Base-by-base conservation (phyloP, 148 eudicot species). In the Nepenthes gracilis region DNA sequence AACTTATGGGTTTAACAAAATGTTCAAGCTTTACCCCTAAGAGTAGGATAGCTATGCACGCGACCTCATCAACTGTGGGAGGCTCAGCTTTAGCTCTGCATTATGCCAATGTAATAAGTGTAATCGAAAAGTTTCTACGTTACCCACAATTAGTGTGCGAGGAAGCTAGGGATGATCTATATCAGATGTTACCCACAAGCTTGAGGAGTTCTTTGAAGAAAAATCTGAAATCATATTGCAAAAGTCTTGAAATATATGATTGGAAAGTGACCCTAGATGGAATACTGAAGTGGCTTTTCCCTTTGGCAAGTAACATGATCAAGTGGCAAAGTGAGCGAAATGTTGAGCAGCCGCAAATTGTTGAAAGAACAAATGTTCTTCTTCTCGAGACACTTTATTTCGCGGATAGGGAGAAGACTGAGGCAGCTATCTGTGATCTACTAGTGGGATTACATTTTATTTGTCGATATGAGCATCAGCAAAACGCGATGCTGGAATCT, bases 301-400 rank as follows among this genome's bases (percentile, higher is more conserved):
- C 95, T 4, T 37, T 93, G 47, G 99, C 99, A 9, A 95, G 86
- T 61, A 89, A 89, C 72, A 93, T 78, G 95, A 84, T 93, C 64
- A 75, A 84, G 77, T 93, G 99, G 99, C 99, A 93, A 72, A 86
- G 81, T 57, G 99, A 93, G 71, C 73, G 99, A 1, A 93, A 79
- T 55, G 80, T 93, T 4, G 99, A 93, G 77, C 95, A 89, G 65
- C 95, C 81, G 36, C 91, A 86, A 36, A 82, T 93, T 58, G 92
- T 86, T 43, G 69, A 68, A 6, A 75, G 84, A 64, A 79, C 91
- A 1, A 86, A 86, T 47, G 96, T 83, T 11, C 96, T 93, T 34
- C 58, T 93, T 63, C 75, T 93, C 15, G 92, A 93, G 80, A 93
- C 99, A 23, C 60, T 93, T 64, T 84, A 84, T 68, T 93, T 86